These are phyloP conservation scores for Trichoderma simmonsii DNA, from an alignment of 2,329 filamentous ascomycete species.

Conservation along the genomic window DNA sequence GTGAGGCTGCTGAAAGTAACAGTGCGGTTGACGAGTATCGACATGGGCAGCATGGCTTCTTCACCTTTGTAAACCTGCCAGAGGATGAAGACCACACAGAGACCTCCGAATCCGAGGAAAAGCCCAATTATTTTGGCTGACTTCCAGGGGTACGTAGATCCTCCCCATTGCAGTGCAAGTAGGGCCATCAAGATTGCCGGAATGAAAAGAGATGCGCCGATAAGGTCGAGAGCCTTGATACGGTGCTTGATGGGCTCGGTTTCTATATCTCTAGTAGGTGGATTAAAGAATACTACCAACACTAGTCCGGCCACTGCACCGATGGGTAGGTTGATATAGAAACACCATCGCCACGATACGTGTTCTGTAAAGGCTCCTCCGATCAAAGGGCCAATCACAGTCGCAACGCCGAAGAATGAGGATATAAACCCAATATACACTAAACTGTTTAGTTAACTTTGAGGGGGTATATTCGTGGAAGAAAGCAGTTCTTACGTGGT, in stretches of 20 bases:
- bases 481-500: neutral
- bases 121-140: neutral
- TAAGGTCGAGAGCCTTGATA: conserved; percentile 10
- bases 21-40: neutral
- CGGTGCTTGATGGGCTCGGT: neutral
- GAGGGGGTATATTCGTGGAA: neutral
- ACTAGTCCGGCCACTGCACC: conserved; percentile 12
- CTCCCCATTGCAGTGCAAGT: conserved; percentile 58
- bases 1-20: neutral
- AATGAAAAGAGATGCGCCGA: conserved; percentile 48
- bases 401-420: neutral
- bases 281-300: neutral
- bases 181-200: conserved; percentile 51
- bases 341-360: conserved; percentile 40
- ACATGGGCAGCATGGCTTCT: neutral
- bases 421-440: neutral
- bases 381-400: conserved; percentile 31
- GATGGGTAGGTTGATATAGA: conserved; percentile 40
- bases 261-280: neutral
- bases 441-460: neutral
- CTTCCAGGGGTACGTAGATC: conserved; percentile 48
- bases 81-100: neutral
- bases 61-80: neutral
- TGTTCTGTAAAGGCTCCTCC: conserved; percentile 38
- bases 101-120: neutral